Conservation (phyloP, 495 filamentous ascomycete species). For the Staphylotrichum tortipilum region DNA sequence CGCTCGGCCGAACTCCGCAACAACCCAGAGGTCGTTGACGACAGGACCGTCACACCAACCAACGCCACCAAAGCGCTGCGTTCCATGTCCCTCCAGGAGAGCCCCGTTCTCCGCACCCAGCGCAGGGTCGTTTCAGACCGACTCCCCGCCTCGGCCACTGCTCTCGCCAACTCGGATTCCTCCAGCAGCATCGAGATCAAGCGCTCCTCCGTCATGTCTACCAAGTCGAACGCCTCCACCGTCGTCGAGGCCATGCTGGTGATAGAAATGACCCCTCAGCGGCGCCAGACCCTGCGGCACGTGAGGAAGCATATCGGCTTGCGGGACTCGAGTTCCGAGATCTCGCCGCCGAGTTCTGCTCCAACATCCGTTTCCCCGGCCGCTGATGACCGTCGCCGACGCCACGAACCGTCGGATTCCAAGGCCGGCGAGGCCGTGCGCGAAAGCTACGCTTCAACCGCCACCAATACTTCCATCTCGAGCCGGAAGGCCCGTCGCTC, state of each 20-base stretch:
- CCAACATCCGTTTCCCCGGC: conserved; percentile 25
- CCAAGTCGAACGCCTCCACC: conserved; percentile 52
- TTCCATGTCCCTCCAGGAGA: conserved; percentile 40
- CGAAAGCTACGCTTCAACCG: conserved; percentile 52
- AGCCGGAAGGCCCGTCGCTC: conserved; percentile 48
- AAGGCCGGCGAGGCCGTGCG: conserved; percentile 33
- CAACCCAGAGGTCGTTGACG: conserved; percentile 39
- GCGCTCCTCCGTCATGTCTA: conserved; percentile 55
- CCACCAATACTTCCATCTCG: conserved; percentile 47
- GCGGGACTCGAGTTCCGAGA: conserved; percentile 46
- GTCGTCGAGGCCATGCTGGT: conserved; percentile 63
- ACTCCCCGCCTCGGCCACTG: conserved; percentile 13
- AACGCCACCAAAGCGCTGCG: conserved; percentile 42
- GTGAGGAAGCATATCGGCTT: conserved; percentile 50
- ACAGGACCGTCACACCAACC: conserved; percentile 39
- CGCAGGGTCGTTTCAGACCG: conserved; percentile 27
- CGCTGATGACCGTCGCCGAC: conserved; percentile 20
- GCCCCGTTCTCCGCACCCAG: conserved; percentile 32
- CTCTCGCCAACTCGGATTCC: conserved; percentile 33
- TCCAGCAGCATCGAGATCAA: conserved; percentile 39
- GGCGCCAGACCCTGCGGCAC: conserved; percentile 56
- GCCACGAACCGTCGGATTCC: conserved; percentile 9
- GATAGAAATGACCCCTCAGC: conserved; percentile 48
- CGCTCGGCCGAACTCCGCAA: conserved; percentile 20
- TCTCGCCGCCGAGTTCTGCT: conserved; percentile 43